Conservation (phyloP, 2,329 filamentous ascomycete genomes). For the Calonectria pteridis region DNA sequence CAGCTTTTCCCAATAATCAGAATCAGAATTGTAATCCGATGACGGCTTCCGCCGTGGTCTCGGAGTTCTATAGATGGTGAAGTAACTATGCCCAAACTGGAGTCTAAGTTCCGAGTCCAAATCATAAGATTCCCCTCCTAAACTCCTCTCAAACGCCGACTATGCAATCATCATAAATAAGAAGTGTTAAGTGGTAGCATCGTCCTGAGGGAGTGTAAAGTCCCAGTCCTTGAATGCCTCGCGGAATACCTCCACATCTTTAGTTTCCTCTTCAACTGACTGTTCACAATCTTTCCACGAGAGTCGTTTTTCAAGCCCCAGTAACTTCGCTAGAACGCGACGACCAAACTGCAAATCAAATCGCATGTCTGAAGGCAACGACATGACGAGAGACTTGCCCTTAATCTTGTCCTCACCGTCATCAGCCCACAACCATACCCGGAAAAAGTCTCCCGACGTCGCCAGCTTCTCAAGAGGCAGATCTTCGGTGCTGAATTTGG, state of each 20-base stretch:
- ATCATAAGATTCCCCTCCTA: background rate
- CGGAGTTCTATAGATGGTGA: background rate
- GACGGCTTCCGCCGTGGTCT: background rate
- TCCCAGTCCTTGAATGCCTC: conserved; percentile 87
- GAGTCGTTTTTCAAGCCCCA: conserved; percentile 82
- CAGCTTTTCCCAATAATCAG: background rate
- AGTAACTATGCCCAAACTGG: background rate
- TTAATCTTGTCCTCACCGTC: conserved; percentile 66
- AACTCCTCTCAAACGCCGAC: conserved; percentile 34
- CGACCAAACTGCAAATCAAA: conserved; percentile 95
- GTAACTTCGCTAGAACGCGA: conserved; percentile 87
- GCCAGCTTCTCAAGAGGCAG: conserved; percentile 65
- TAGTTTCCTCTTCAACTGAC: conserved; percentile 80
- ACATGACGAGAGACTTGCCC: conserved; percentile 78
- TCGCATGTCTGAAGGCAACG: conserved; percentile 76
- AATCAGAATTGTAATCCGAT: background rate
- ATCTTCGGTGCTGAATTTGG: conserved; percentile 62
- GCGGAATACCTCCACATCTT: conserved; percentile 84
- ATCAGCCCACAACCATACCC: conserved; percentile 82
- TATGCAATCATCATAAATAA: conserved; percentile 21
- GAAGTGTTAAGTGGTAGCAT: conserved; percentile 26
- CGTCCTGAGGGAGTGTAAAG: conserved; percentile 68
- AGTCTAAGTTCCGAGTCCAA: background rate
- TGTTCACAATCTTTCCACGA: conserved; percentile 90
- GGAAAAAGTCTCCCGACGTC: conserved; percentile 76